Evolutionary conservation across 768 basidiomycete species (phyloP).

Genomic region (Tylopilus sp.): DNA sequence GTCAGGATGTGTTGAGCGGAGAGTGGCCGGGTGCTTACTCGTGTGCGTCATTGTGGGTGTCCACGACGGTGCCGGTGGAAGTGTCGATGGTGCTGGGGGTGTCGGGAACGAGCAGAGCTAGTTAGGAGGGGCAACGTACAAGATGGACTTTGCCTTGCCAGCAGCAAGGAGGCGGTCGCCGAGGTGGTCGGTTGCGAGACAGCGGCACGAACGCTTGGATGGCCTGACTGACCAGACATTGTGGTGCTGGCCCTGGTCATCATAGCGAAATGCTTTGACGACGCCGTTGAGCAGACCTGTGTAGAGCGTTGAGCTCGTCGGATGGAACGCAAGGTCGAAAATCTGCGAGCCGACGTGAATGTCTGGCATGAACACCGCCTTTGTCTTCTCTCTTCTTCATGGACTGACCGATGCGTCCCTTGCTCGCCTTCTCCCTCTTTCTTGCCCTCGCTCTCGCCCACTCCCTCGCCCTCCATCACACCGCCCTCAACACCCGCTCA

Average conservation of each 20-base stretch:
- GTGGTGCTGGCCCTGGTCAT: constrained; percentile 61
- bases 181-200: constrained; percentile 61
- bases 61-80: constrained; percentile 46
- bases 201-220: constrained; percentile 81
- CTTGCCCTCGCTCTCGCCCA: constrained; percentile 32
- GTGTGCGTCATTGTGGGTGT: constrained; percentile 52
- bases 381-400: constrained; percentile 18
- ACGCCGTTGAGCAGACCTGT: constrained; percentile 78
- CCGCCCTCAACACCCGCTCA: constrained; percentile 21
- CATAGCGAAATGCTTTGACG: constrained; percentile 78
- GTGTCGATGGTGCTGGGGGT: constrained; percentile 63
- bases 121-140: constrained; percentile 47
- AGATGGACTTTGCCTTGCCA: constrained; percentile 76
- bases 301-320: constrained; percentile 66
- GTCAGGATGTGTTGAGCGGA: constrained; percentile 22
- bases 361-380: constrained; percentile 47
- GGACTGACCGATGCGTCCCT: constrained; percentile 35
- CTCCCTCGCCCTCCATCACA: constrained; percentile 27
- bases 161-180: constrained; percentile 72
- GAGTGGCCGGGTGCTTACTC: constrained; percentile 49
- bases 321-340: constrained; percentile 90
- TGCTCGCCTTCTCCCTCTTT: constrained; percentile 23
- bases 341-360: constrained; percentile 74
- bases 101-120: constrained; percentile 11
- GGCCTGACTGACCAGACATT: constrained; percentile 62